Conservation (phyloP, 129 eudicot genomes). For the Centrapalus pauciflorus region DNA sequence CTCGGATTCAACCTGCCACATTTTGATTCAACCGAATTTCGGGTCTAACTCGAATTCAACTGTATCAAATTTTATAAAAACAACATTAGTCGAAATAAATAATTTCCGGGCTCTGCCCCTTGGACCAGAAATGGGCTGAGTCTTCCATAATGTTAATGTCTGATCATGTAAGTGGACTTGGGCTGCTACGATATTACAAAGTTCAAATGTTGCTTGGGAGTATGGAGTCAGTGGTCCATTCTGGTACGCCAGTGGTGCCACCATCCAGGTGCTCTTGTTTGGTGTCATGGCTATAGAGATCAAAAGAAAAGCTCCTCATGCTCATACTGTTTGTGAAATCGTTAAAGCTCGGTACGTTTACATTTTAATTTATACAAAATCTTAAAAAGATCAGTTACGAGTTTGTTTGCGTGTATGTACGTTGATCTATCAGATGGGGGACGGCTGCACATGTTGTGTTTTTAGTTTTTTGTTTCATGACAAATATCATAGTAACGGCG, state of each 20-base stretch:
- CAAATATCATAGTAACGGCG: slow-evolving; percentile 93
- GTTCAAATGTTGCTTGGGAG: slow-evolving; percentile 96
- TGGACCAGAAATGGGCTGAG: no score
- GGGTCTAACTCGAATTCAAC: no score
- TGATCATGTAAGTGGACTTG: slow-evolving; percentile 83
- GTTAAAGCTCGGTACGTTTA: slow-evolving; percentile 82
- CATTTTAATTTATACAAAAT: no score
- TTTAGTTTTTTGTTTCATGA: slow-evolving; percentile 85
- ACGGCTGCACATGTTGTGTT: slow-evolving; percentile 89
- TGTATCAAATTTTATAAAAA: no score
- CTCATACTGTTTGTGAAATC: slow-evolving; percentile 96
- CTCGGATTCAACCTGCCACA: no score
- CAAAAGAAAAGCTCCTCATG: slow-evolving; percentile 96
- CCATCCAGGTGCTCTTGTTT: slow-evolving; percentile 94
- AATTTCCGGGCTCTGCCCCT: no score
- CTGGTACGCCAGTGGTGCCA: slow-evolving; percentile 98
- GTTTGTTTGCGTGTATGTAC: background rate
- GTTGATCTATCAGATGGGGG: slow-evolving; percentile 84
- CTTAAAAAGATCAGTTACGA: no score
- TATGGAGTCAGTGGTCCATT: slow-evolving; percentile 97
- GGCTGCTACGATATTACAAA: slow-evolving; percentile 98
- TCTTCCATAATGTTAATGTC: no score
- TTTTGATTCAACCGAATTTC: no score
- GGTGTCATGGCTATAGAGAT: slow-evolving; percentile 97
- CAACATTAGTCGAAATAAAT: no score